Base-by-base conservation (phyloP, 352 stramenopile genomes). In the Pythium aquatile region DNA sequence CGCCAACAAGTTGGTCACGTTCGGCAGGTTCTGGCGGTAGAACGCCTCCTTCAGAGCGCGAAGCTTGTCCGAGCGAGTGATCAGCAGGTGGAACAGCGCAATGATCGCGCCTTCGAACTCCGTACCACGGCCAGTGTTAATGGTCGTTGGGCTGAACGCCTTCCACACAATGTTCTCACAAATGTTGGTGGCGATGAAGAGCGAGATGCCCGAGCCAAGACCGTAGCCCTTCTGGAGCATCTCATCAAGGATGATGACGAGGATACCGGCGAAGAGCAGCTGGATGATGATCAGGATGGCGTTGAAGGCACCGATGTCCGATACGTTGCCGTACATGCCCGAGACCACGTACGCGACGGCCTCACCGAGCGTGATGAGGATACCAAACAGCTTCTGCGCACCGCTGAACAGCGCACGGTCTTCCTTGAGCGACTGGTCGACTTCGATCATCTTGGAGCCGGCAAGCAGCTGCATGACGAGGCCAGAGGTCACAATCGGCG, bases 151-250 rank as follows among this genome's bases (percentile, higher is more conserved):
- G 70, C 85, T 98, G 82, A 99, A 99, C 39, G 97, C 97, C 82
- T 99, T 99, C 97, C 98, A 99, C 33, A 99, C 93, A 77, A 99
- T 99, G 73, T 96, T 99, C 87, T 99, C 97, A 72, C 98, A 99
- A 79, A 99, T 99, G 87, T 99, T 99, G 61, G 97, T 99, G 35
- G 98, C 98, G 65, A 99, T 99, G 77, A 99, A 99, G 58, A 99
- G 94, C 66, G 94, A 99, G 76, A 99, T 99, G 70, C 97, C 97
- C 60, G 88, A 98, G 59, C 97, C 97, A 26, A 99, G 86, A 58
- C 98, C 98, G 78, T 99, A 99, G 52, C 98, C 97, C 87, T 99
- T 99, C 79, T 99, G 97, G 49, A 99, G 89, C 68, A 99, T 92
- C 81, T 99, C 97, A 74, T 99, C 98, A 16, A 99, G 80, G 62